Base-by-base conservation (phyloP, 1,139 yeast genomes). In the Torulaspora pretoriensis region DNA sequence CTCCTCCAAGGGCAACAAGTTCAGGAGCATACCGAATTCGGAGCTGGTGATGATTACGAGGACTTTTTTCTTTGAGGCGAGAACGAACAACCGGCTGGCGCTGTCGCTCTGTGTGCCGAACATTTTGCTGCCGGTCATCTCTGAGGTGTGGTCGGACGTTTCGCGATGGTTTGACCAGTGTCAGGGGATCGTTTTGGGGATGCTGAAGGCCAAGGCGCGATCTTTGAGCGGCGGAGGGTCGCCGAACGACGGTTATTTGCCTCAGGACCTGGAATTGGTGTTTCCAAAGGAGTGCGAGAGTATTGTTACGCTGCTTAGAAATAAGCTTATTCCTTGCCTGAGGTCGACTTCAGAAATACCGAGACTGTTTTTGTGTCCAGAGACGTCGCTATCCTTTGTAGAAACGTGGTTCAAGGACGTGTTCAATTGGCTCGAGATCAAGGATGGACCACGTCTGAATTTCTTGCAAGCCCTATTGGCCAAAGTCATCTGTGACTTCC, bases 401-500 rank as follows among this genome's bases (percentile, higher is more conserved):
- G 50, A 58, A n/a, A 72, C 73, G 43, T 79, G 84, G 84, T 76
- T 77, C 9, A 67, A 72, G 44, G 83, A 78, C 52, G 70, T 77
- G 2, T 67, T 77, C 44, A 78, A 77, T 50, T 80, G 85, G 85
- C 61, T 79, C 23, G 83, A 78, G 54, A 73, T 76, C 47, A 80
- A 79, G 55, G 85, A 80, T 55, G 81, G 80, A 2, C 69, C 68
- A 3, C 56, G 61, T 34, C 40, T 60, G 34, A 52, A 52, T 17
- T 76, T 77, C 51, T 60, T 77, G 42, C 73, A 79, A 1, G 56
- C 56, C 4, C 69, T 75, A 46, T 59, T 77, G 38, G 63, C 77
- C 23, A 76, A 78, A 0, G 52, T 74, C 16, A 50, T 75, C 8
- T 58, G 72, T 3, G 75, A 75, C 7, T 63, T 67, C 19, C 67